Conservation (phyloP, 2,329 filamentous ascomycete species). For the Colletotrichum orchidophilum region DNA sequence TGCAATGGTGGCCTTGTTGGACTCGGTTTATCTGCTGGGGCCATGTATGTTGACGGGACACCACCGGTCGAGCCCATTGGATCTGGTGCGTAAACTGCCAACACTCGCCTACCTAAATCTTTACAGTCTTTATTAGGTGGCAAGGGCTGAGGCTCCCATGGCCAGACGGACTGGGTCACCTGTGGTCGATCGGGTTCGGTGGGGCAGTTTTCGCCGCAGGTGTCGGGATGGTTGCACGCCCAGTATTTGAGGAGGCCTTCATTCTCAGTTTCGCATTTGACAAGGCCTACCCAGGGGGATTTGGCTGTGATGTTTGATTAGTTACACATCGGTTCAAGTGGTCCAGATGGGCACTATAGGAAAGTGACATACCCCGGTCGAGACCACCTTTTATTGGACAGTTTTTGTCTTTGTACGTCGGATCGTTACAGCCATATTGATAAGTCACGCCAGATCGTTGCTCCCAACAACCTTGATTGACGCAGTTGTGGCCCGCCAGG, state of each 20-base stretch:
- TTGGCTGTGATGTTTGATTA: conserved; percentile 3
- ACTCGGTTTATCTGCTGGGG: neutral
- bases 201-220: conserved; percentile 17
- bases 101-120: conserved; percentile 9
- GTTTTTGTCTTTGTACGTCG: conserved; percentile 22
- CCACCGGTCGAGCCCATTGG: conserved; percentile 3
- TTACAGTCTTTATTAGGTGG: conserved; percentile 4
- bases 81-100: conserved; percentile 7
- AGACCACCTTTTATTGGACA: conserved; percentile 22
- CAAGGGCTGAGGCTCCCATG: conserved; percentile 1
- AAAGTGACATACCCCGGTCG: neutral
- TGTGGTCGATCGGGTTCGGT: neutral
- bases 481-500: conserved; percentile 13
- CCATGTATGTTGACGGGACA: neutral
- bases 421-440: conserved; percentile 30
- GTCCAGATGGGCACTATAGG: no score
- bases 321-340: no score
- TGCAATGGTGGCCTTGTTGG: neutral
- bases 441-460: conserved; percentile 4
- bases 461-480: conserved; percentile 19
- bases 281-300: conserved; percentile 30
- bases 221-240: conserved; percentile 27
- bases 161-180: conserved; percentile 14
- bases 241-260: conserved; percentile 24
- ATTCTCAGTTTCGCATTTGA: conserved; percentile 17